A percentile compares a stretch with the other conserved stretches of the same genome.
phyloP scores from a whole-genome alignment of 2,329 filamentous ascomycete genomes.

The Emergomyces orientalis region DNA sequence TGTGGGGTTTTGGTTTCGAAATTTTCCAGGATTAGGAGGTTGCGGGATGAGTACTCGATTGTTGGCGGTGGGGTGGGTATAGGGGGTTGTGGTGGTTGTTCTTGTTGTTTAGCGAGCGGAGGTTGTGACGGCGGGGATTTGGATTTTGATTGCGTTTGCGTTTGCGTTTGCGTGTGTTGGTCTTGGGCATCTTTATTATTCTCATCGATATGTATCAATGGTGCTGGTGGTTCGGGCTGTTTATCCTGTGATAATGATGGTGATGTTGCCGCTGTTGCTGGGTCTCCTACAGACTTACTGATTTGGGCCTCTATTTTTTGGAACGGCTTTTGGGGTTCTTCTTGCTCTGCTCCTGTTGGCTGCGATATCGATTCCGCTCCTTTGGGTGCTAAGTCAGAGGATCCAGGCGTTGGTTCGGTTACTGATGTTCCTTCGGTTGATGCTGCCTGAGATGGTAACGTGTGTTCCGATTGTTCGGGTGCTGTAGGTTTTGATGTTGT shows the following conservation, averaged over 20 bases:
- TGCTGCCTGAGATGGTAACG: background rate
- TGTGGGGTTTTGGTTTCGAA: constrained; percentile 49
- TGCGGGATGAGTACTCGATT: constrained; percentile 29
- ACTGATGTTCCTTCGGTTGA: constrained; percentile 2
- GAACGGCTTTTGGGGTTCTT: background rate
- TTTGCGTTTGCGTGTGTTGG: background rate
- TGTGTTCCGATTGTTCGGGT: constrained; percentile 4
- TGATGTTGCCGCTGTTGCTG: background rate
- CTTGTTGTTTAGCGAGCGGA: background rate
- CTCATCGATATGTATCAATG: background rate
- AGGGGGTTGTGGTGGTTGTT: background rate
- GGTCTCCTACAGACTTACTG: background rate
- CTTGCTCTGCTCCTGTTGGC: background rate
- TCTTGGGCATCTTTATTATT: background rate
- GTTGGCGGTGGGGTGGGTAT: constrained; percentile 5
- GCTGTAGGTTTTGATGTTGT: constrained; percentile 2
- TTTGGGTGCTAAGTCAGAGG: background rate
- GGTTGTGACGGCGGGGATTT: background rate
- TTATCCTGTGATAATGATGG: constrained; percentile 7
- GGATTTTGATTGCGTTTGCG: background rate
- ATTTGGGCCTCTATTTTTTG: background rate
- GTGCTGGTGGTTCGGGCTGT: background rate
- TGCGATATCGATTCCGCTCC: constrained; percentile 1
- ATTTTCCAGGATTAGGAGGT: constrained; percentile 50
- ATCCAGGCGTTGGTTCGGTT: constrained; percentile 9